phyloP scores from a whole-genome alignment of 805 yeast genomes.

The Starmerella kuoi region DNA sequence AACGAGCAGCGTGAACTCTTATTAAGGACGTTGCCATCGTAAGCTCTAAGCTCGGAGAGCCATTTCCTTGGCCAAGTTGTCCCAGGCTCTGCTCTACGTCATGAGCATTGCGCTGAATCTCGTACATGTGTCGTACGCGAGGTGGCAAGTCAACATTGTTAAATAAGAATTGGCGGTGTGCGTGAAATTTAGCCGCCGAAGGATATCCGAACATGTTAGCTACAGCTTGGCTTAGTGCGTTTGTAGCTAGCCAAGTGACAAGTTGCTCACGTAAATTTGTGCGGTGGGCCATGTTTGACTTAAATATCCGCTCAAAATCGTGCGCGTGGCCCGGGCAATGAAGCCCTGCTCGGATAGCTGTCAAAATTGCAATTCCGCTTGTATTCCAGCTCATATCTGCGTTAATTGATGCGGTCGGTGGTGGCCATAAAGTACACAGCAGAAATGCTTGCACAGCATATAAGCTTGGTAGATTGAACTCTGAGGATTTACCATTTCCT shows the following conservation, averaged over 20 bases:
- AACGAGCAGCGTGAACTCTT: slow-evolving; percentile 54
- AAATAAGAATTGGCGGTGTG: slow-evolving; percentile 31
- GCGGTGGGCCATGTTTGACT: slow-evolving; percentile 28
- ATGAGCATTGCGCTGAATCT: slow-evolving; percentile 74
- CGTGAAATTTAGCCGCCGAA: slow-evolving; percentile 70
- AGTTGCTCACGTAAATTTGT: slow-evolving; percentile 49
- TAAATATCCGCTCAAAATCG: slow-evolving; percentile 38
- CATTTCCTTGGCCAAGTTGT: slow-evolving; percentile 12
- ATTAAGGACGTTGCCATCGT: slow-evolving; percentile 64
- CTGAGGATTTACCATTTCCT: slow-evolving; percentile 15
- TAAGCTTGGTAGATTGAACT: slow-evolving; percentile 78
- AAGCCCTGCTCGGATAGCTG: slow-evolving; percentile 82
- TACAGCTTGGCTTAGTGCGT: slow-evolving; percentile 75
- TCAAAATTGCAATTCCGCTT: slow-evolving; percentile 82
- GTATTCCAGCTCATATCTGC: slow-evolving; percentile 96
- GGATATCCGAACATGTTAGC: slow-evolving; percentile 94
- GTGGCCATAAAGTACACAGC: slow-evolving; percentile 89
- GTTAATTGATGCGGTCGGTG: slow-evolving; percentile 81
- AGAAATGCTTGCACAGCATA: slow-evolving; percentile 89
- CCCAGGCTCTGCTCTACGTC: slow-evolving; percentile 43
- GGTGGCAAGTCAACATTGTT: slow-evolving; percentile 39
- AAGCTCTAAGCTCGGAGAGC: slow-evolving; percentile 38
- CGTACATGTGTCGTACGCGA: slow-evolving; percentile 62
- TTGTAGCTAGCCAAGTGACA: slow-evolving; percentile 88
- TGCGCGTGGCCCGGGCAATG: slow-evolving; percentile 62